These are phyloP conservation scores for Millerozyma acaciae DNA, from an alignment of 805 yeast species.

Conservation along the genomic window DNA sequence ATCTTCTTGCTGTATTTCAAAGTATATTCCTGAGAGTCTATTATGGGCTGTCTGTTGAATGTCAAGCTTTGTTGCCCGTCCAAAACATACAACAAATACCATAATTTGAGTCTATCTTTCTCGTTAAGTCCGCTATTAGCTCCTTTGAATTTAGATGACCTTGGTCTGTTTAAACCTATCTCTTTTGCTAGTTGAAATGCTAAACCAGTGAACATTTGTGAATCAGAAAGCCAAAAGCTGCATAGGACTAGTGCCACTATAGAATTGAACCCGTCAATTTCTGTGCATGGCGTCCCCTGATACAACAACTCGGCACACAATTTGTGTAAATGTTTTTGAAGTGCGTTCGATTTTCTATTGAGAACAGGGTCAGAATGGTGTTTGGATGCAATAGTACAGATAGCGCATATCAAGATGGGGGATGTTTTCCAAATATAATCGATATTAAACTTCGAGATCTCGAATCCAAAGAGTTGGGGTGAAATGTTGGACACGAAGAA, in stretches of 20 bases:
- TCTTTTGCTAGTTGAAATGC: conserved; percentile 65
- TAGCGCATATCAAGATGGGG: conserved; percentile 55
- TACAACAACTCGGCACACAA: conserved; percentile 33
- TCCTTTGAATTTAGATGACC: conserved; percentile 7
- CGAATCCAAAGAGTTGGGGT: conserved; percentile 66
- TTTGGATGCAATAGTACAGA: conserved; percentile 59
- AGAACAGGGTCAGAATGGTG: conserved; percentile 46
- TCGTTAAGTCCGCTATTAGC: conserved; percentile 13
- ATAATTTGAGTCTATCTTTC: conserved; percentile 52
- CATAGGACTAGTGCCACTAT: conserved; percentile 62
- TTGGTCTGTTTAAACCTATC: conserved; percentile 40
- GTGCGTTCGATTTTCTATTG: conserved; percentile 22
- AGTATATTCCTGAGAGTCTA: conserved; percentile 45
- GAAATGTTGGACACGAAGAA: conserved; percentile 54
- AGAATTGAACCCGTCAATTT: conserved; percentile 52
- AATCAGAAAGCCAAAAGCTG: conserved; percentile 65
- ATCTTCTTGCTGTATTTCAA: conserved; percentile 40
- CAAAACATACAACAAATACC: conserved; percentile 62
- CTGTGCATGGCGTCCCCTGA: conserved; percentile 38
- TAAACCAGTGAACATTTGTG: conserved; percentile 61
- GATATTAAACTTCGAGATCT: conserved; percentile 46
- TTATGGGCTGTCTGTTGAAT: conserved; percentile 53
- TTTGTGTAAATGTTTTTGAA: conserved; percentile 29
- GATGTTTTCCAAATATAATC: conserved; percentile 51
- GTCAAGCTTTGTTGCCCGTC: conserved; percentile 70